Evolutionary conservation across 202 grass and related monocot genomes (phyloP), one percentile per base, ranked within the genome.

Genomic region (Eragrostis tef): DNA sequence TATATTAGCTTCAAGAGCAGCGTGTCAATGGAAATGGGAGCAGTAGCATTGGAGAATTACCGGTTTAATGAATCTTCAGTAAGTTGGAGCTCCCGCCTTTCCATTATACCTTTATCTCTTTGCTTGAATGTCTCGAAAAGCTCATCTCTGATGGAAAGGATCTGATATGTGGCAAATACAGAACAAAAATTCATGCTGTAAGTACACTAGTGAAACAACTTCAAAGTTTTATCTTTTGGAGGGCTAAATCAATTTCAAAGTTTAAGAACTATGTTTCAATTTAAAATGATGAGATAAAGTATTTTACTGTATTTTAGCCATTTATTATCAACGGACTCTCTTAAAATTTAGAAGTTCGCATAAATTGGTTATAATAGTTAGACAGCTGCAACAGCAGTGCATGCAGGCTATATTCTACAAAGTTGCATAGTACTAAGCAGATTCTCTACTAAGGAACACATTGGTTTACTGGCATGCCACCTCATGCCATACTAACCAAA

Each of bases 101-200:
- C 92, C 92, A 90, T 98, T 59, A 94, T 89, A 41, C 83, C 87
- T 87, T 91, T 94, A 86, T 94, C 86, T 85, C 92, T 91, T 65
- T 83, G 85, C 69, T 91, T 95, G 88, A 98, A 98, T 75, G 90
- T 98, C 85, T 98, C 88, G 12, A 95, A 98, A 81, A 98, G 88
- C 64, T 98, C 95, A 74, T 94, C 90, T 86, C 92, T 93, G 59
- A 98, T 98, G 27, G 95, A 88, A 85, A 94, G 80, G 59, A 98
- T 84, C 95, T 98, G 90, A 81, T 74, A 42, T 81, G 78, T 75
- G 17, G 24, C 71, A 87, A 88, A 73, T 46, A 69, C 36, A 77
- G 26, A 86, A 73, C 20, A 74, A 73, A 48, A 25, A 85, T 25
- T 73, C 66, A 89, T 45, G 34, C 29, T 69, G 53, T 51, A 11